Conservation (phyloP, 1,284 basidiomycete species). For the Tilletia setariae region DNA sequence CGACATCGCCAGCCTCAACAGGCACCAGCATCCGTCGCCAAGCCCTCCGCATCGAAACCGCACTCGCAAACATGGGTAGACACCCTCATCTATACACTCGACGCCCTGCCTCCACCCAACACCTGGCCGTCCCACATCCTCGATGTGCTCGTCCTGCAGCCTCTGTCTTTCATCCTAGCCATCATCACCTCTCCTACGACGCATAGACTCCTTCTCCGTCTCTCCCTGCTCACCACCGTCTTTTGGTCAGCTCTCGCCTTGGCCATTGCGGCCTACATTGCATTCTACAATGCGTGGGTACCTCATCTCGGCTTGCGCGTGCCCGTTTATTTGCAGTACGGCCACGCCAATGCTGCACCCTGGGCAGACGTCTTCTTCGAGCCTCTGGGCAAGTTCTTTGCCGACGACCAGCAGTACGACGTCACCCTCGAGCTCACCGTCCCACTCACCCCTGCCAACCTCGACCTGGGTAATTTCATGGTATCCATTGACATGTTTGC, state of each 20-base stretch:
- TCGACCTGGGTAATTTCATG: conserved; percentile 52
- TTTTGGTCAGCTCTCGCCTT: conserved; percentile 38
- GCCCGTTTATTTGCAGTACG: conserved; percentile 48
- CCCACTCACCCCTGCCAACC: conserved; percentile 42
- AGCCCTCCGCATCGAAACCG: neutral
- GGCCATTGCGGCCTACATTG: conserved; percentile 46
- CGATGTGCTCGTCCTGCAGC: conserved; percentile 29
- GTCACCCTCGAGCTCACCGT: conserved; percentile 48
- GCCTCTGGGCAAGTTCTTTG: conserved; percentile 30
- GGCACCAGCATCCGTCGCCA: neutral
- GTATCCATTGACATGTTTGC: conserved; percentile 36
- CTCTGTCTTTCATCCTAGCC: conserved; percentile 31
- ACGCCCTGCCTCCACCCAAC: conserved; percentile 32
- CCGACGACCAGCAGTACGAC: conserved; percentile 49
- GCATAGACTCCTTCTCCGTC: conserved; percentile 46
- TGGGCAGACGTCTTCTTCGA: conserved; percentile 19
- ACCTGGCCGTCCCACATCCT: conserved; percentile 37
- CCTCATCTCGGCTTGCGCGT: conserved; percentile 40
- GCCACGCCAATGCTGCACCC: conserved; percentile 5
- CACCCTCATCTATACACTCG: conserved; percentile 21
- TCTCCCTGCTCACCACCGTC: conserved; percentile 40
- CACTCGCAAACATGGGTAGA: conserved; percentile 5
- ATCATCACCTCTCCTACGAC: conserved; percentile 44
- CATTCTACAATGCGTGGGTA: conserved; percentile 52
- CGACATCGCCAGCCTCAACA: neutral